Evolutionary conservation across 1,139 yeast species (phyloP), one percentile per base, ranked within the genome.

Genomic region (Yamadazyma jaroonii): DNA sequence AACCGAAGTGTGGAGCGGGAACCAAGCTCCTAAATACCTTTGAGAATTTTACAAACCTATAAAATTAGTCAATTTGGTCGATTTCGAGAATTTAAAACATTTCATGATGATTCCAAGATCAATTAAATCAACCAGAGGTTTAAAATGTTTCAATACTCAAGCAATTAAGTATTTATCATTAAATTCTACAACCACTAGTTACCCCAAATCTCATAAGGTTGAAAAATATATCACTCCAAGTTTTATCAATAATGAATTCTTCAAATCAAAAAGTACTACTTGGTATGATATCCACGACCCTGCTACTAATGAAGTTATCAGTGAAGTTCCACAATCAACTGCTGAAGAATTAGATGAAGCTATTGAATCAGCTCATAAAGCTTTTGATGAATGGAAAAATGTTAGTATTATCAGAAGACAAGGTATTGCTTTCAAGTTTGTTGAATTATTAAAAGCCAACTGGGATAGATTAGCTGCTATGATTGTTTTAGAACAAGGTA

Each of bases 241-340:
- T 39, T 84, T 79, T 54, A 57, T 77, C 49, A 70, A 83, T 57
- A 82, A 82, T 57, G 54, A 80, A 62, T 68, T 77, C 41, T 63
- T 79, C 48, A 72, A 78, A 49, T 77, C 84, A 25, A 71, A 67
- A 32, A 63, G 87, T 11, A 50, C 58, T 14, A 71, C 73, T 48
- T 84, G 89, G 89, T 79, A 73, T 54, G 89, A 83, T 43, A 72
- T 84, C 41, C 82, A 74, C 54, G 92, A 84, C 56, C 92, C 92
- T 10, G 86, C 92, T 38, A 84, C 92, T 40, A 79, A 83, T 59
- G 56, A 67, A 45, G 76, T 83, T 32, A 80, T 84, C 31, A 72
- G 84, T 34, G 69, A 72, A 48, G 92, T 84, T 11, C 92, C 92
- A 12, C 90, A 84, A 62, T 71, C 79, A 28, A 84, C 92, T 9